Evolutionary conservation across 805 yeast genomes (phyloP).

Genomic region (Sugiyamaella marilandica): DNA sequence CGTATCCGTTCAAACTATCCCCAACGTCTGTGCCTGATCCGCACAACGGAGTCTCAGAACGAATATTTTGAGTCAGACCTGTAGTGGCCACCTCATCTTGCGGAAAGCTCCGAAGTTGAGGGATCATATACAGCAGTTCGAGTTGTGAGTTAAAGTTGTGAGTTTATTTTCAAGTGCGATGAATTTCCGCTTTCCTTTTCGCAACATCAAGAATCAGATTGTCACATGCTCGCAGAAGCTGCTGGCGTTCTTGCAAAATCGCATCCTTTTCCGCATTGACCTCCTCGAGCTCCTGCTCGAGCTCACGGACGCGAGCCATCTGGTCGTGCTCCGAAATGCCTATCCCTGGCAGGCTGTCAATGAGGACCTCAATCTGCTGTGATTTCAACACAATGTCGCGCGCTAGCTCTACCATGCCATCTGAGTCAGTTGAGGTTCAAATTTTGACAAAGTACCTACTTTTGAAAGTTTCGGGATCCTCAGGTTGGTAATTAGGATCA

Average conservation of each 20-base stretch:
- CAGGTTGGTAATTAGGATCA: slow-evolving; percentile 45
- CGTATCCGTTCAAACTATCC: too few species aligned
- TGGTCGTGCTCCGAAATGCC: slow-evolving; percentile 79
- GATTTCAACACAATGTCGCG: slow-evolving; percentile 81
- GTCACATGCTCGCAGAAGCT: slow-evolving; percentile 57
- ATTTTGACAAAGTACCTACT: slow-evolving; percentile 24
- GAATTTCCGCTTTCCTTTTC: slow-evolving; percentile 38
- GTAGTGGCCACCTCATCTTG: too few species aligned
- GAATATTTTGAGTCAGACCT: too few species aligned
- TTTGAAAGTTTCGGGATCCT: slow-evolving; percentile 25
- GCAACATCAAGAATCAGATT: slow-evolving; percentile 58
- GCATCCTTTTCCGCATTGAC: slow-evolving; percentile 55
- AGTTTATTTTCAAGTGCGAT: slow-evolving; percentile 14
- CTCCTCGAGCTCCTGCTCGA: slow-evolving; percentile 57
- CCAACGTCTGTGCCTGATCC: too few species aligned
- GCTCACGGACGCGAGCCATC: slow-evolving; percentile 52
- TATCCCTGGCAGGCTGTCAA: slow-evolving; percentile 88
- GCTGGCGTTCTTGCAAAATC: slow-evolving; percentile 61
- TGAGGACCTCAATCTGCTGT: slow-evolving; percentile 78
- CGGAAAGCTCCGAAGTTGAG: too few species aligned
- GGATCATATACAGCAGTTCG: too few species aligned
- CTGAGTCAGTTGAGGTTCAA: slow-evolving; percentile 10
- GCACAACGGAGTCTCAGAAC: too few species aligned
- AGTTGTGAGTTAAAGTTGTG: too few species aligned
- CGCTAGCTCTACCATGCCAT: slow-evolving; percentile 62